Base-by-base conservation (phyloP, 2,329 filamentous ascomycete species). In the Cladosporium sphaerospermum region DNA sequence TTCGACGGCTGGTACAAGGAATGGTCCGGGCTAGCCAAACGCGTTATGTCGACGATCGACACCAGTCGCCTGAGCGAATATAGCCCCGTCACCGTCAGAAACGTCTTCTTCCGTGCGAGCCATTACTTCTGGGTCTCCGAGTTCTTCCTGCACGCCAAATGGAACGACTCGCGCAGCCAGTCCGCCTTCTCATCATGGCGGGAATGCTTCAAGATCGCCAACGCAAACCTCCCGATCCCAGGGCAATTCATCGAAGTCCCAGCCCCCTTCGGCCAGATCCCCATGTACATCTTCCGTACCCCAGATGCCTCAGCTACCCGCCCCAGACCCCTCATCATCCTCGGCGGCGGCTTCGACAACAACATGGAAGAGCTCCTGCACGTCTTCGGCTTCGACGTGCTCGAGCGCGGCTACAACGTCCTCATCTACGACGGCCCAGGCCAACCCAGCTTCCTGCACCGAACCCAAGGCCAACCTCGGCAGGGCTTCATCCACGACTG, bases 121-220 rank as follows among this genome's bases (percentile, higher is more conserved):
- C 67, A 63, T 1, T 78, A 78, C 61, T 76, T 70, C 58, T 71
- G 74, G 18, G 50, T 60, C 0, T 69, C 75, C 4, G 69, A 73
- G 53, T 73, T 74, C 56, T 78, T 68, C 58, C 62, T 75, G 9
- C 70, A 73, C 43, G 67, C 64, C 1, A 70, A 77, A 59, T 65
- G 62, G 64, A 63, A 53, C 9, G 70, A 77, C 47, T 69, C 73
- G 2, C 67, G 69, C 5, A 72, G 76, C 50, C 61, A 65, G 44
- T 59, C 55, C 0, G 51, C 71, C 1, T 76, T 72, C 71, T 56
- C 61, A 3, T 57, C 67, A 40, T 70, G 73, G 52, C 59, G 60
- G 0, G 52, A 54, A 1, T 69, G 67, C n/a, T 78, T 74, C 52
- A 56, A 75, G 57, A 67, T 65, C 28, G 75, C 67, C 1, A 61